Base-by-base conservation (phyloP, 2,329 filamentous ascomycete species). In the Stagonosporopsis chrysanthemi region DNA sequence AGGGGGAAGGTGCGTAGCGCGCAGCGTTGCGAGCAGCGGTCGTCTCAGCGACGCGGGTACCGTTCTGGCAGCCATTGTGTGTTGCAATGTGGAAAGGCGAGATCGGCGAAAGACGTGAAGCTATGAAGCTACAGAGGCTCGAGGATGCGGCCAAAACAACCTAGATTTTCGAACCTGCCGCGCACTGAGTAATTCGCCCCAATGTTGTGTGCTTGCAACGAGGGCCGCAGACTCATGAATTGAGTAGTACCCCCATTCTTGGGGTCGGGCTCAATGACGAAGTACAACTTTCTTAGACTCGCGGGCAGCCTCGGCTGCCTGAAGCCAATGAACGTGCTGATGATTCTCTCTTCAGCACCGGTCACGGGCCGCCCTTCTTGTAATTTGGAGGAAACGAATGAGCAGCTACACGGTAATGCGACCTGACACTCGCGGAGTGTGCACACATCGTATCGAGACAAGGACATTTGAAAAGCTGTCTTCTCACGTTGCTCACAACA, bases 31-130 rank as follows among this genome's bases (percentile, higher is more conserved):
- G 28, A 74, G 61, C 47, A 70, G 48, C 33, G 69, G 70, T 26
- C 72, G 67, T 49, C 67, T 62, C 48, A 74, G 49, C 26, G 66
- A 66, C 35, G 65, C 65, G 38, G 72, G 58, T 35, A 73, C 56
- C 33, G 69, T 58, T 62, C 67, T 68, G 57, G 72, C 67, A 35
- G 73, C 70, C 74, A 76, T 76, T 61, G 63, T 63, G 61, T 42
- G 47, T 55, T 59, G 58, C 22, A 42, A 14, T 45, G 43, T 35
- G 44, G 28, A 26, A 46, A 52, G 38, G 54, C 54, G 38, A 57
- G 39, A 36, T 57, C 47, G 54, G 54, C 54, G 47, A 57, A 52
- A 52, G 43, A 47, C 26, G 43, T 44, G 31, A 35, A 56, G 39
- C 24, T 51, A 51, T 40, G 31, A 35, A 56, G 39, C 24, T 51